Evolutionary conservation across 805 yeast species (phyloP).

Genomic region (Schizosaccharomyces osmophilus): DNA sequence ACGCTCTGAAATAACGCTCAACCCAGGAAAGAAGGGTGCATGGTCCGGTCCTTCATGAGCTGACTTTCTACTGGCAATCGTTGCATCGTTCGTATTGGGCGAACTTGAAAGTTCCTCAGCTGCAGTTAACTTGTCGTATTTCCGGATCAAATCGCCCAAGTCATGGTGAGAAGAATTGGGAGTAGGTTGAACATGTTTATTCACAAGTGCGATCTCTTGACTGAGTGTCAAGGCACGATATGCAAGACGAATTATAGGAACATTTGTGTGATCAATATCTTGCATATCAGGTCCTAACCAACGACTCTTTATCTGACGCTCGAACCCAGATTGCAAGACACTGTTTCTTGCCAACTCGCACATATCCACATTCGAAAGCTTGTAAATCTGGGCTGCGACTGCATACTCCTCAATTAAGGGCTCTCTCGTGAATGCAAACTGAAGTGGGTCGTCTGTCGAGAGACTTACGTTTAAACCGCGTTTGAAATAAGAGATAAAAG

Average conservation of each 20-base stretch:
- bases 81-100: neutral
- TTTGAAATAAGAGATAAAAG: conserved; percentile 72
- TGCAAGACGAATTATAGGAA: conserved; percentile 66
- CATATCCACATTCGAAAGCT: conserved; percentile 84
- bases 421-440: conserved; percentile 88
- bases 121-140: neutral
- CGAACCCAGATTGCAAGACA: conserved; percentile 86
- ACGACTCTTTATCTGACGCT: conserved; percentile 57
- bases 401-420: conserved; percentile 94
- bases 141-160: neutral
- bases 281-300: conserved; percentile 82
- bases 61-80: neutral
- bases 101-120: neutral
- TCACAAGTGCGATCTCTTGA: conserved; percentile 25
- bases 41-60: neutral
- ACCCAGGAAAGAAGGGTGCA: neutral
- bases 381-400: conserved; percentile 93
- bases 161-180: neutral
- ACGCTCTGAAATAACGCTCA: conserved; percentile 2
- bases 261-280: conserved; percentile 81
- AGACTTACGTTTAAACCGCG: conserved; percentile 84
- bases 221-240: conserved; percentile 72
- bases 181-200: neutral
- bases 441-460: conserved; percentile 93
- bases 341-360: conserved; percentile 89